Base-by-base conservation (phyloP, 108 stramenopile genomes). In the Epipyxis sp. region DNA sequence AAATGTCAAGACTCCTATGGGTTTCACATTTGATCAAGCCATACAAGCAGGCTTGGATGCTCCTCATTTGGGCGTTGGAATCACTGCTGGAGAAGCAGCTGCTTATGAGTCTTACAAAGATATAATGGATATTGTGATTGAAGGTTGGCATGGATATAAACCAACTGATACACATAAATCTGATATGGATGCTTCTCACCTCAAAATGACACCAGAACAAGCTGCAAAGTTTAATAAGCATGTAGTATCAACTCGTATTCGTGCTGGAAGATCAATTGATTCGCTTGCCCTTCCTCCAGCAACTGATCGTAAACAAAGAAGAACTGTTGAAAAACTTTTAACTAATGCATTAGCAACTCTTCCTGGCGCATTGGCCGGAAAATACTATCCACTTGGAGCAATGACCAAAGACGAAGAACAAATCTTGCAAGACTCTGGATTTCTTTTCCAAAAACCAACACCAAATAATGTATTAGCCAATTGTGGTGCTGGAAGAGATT, bases 21-120 rank as follows among this genome's bases (percentile, higher is more conserved):
- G 78, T 29, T 80, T 77, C 0, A 84, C 77, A 1, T 69, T 84
- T 6, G 78, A 80, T 35, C 77, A 81, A 34, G 83, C 81, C 27
- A 84, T 84, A 30, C 78, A 82, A 69, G 78, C 83, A 1, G 83
- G 83, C 3, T 54, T 84, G 16, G 81, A 82, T 72, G 71, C 81
- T 1, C 83, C 83, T 61, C 78, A 79, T 39, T 69, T 82, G 1
- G 76, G 57, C 0, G 81, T 84, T 32, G 83, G 83, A 32, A 43
- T 76, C 50, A 78, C 77, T 13, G 83, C 83, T 29, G 83, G 83
- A 30, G 83, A 84, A 50, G 77, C 81, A 42, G 83, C 65, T 20
- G 65, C 65, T 42, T 67, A 42, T 20, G 13, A 67, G 6, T 6
- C 65, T 20, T 67, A 42, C 65, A 67, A 67, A 20, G 65, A 67